phyloP scores from a whole-genome alignment of 1,284 basidiomycete genomes.

The Naganishia cerealis region DNA sequence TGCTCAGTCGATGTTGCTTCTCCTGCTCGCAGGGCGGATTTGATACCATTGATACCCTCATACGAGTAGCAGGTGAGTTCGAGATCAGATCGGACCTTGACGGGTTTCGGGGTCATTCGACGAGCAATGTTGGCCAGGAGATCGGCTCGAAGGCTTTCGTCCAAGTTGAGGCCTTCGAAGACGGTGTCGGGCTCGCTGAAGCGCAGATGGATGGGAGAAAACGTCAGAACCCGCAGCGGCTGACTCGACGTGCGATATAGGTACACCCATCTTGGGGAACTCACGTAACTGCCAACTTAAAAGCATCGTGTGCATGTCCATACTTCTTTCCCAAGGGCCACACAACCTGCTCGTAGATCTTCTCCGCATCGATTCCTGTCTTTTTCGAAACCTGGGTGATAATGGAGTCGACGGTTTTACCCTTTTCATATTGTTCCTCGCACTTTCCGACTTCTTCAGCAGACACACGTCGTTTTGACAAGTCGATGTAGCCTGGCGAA shows the following conservation, averaged over 20 bases:
- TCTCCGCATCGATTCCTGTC: slow-evolving; percentile 59
- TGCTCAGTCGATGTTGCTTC: slow-evolving; percentile 81
- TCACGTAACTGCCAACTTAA: slow-evolving; percentile 90
- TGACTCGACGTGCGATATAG: neutral
- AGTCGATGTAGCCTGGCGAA: slow-evolving; percentile 86
- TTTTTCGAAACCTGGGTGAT: slow-evolving; percentile 91
- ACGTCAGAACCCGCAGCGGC: neutral
- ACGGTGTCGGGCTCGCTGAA: slow-evolving; percentile 81
- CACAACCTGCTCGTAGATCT: slow-evolving; percentile 83
- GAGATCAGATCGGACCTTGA: slow-evolving; percentile 97
- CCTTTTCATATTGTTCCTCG: slow-evolving; percentile 98
- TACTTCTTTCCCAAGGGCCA: slow-evolving; percentile 93
- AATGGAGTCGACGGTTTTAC: slow-evolving; percentile 90
- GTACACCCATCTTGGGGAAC: slow-evolving; percentile 48
- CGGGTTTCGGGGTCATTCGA: slow-evolving; percentile 93
- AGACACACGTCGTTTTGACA: slow-evolving; percentile 98
- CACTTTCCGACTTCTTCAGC: slow-evolving; percentile 98
- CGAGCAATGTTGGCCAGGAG: slow-evolving; percentile 87
- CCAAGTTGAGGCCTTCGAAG: slow-evolving; percentile 68
- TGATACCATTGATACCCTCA: slow-evolving; percentile 96
- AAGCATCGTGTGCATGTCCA: slow-evolving; percentile 95
- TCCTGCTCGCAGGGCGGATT: slow-evolving; percentile 82
- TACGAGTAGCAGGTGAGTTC: slow-evolving; percentile 97
- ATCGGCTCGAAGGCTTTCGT: slow-evolving; percentile 64
- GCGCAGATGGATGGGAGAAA: neutral